phyloP scores from a whole-genome alignment of 2,329 filamentous ascomycete species.

The Teratosphaeria pseudoeucalypti region DNA sequence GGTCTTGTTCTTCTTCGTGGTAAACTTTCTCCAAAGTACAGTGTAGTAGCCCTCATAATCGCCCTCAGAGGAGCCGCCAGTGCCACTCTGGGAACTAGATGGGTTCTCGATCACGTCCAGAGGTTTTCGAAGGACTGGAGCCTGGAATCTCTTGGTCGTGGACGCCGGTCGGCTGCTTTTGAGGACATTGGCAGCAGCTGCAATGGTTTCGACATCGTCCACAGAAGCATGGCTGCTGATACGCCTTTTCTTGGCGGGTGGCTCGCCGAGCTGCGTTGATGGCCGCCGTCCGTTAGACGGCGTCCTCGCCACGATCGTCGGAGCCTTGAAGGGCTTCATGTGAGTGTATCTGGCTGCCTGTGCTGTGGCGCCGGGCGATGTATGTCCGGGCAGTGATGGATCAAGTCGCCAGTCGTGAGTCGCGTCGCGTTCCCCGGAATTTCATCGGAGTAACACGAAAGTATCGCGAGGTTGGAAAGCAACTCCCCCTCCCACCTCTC shows the following conservation, averaged over 20 bases:
- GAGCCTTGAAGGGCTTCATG: slow-evolving; percentile 24
- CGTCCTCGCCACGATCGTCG: slow-evolving; percentile 10
- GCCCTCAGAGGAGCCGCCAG: slow-evolving; percentile 4
- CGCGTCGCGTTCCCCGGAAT: not conserved
- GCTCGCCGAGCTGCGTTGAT: slow-evolving; percentile 10
- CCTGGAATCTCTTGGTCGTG: slow-evolving; percentile 8
- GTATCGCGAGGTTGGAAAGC: not conserved
- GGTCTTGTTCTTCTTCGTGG: slow-evolving; percentile 64
- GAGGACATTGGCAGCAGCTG: slow-evolving; percentile 21
- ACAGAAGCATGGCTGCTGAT: slow-evolving; percentile 25
- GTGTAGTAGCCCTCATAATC: slow-evolving; percentile 31
- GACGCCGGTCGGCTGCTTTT: slow-evolving; percentile 12
- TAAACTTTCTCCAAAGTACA: slow-evolving; percentile 52
- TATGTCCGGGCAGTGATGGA: not conserved
- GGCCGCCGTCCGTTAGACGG: slow-evolving; percentile 2
- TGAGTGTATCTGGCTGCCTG: not conserved
- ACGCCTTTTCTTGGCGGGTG: slow-evolving; percentile 33
- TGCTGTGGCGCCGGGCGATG: not conserved
- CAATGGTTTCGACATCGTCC: slow-evolving; percentile 11
- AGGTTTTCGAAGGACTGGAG: slow-evolving; percentile 18
- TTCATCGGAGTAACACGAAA: not conserved
- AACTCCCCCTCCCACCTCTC: too few species aligned
- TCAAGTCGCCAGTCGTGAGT: not conserved
- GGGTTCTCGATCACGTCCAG: slow-evolving; percentile 18
- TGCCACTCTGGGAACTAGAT: slow-evolving; percentile 7